phyloP scores from a whole-genome alignment of 2,329 filamentous ascomycete genomes.

The Talaromyces marneffei region DNA sequence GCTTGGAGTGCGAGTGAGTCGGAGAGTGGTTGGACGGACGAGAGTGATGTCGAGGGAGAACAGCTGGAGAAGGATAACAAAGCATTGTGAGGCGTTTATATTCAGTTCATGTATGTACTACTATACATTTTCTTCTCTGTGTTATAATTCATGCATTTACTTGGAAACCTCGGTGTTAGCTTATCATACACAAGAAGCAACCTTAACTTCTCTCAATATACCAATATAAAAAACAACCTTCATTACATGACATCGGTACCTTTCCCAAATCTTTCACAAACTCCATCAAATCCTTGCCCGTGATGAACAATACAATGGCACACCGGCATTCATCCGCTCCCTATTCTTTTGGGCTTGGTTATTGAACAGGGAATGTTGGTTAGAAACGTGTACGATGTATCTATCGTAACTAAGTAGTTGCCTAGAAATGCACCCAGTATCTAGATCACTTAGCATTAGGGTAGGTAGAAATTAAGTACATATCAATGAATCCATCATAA shows the following conservation, averaged over 20 bases:
- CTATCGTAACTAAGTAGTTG: neutral
- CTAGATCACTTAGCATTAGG: neutral
- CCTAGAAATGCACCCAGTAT: neutral
- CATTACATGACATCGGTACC: neutral
- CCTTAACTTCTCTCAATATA: neutral
- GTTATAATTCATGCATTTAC: neutral
- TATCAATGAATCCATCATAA: neutral
- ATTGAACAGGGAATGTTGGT: too few relatives aligned
- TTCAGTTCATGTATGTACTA: slow-evolving; percentile 3
- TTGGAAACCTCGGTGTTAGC: neutral
- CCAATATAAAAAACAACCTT: neutral
- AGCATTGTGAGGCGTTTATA: slow-evolving; percentile 2
- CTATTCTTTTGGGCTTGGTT: slow-evolving; percentile 27
- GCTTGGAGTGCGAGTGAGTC: slow-evolving; percentile 34
- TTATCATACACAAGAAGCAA: neutral
- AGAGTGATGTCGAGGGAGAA: slow-evolving; percentile 11
- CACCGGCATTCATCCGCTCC: slow-evolving; percentile 8
- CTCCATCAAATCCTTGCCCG: slow-evolving; percentile 8
- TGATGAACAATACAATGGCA: slow-evolving; percentile 20
- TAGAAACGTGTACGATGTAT: too few relatives aligned
- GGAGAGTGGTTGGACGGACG: slow-evolving; percentile 29
- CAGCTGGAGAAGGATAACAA: neutral
- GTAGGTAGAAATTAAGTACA: too few relatives aligned
- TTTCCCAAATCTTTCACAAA: slow-evolving; percentile 9
- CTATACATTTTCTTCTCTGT: neutral